Base-by-base conservation (phyloP, 1,139 yeast genomes). In the Yamadazyma triangularis region DNA sequence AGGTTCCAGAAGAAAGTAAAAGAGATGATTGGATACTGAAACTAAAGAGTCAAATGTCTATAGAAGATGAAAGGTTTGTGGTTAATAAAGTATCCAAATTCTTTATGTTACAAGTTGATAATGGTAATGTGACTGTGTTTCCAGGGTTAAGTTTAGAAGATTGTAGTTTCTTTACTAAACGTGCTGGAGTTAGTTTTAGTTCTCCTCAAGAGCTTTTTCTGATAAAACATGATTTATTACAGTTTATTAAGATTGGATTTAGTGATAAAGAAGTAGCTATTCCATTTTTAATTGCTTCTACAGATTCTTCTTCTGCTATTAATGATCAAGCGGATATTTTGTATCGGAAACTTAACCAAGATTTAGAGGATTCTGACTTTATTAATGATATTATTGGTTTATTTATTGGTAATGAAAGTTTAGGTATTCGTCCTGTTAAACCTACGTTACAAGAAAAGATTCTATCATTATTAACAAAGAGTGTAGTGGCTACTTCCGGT, bases 141-240 rank as follows among this genome's bases (percentile, higher is more conserved):
- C 85, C 91, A 0, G 95, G 95, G 0, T 57, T 87, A 35, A 64
- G 78, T 15, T 51, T 65, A 1, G 51, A 53, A 0, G 86, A 82
- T 33, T 67, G 70, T 20, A 51, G 72, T 1, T 84, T 77, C 46
- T 73, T 86, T 45, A 79, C 86, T 0, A 68, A 68, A 32, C 75
- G 75, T 39, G 86, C 93, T 4, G 87, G 89, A 10, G 73, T 78
- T 0, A 50, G 70, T 0, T 77, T 72, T 46, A 71, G 70, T 26
- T 60, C 73, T 2, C 40, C 39, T n/a, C 64, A 66, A 1, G 77
- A 72, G 15, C 54, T 85, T 24, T 42, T 60, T 2, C 49, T 44
- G 0, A 70, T 71, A 24, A 85, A 81, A 46, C 36, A 38, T 3
- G 41, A 50, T 4, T 40, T 67, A 10, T 44, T 68, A 20, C 61